Conservation (phyloP, 2,329 filamentous ascomycete genomes). For the Beauveria sp. region DNA sequence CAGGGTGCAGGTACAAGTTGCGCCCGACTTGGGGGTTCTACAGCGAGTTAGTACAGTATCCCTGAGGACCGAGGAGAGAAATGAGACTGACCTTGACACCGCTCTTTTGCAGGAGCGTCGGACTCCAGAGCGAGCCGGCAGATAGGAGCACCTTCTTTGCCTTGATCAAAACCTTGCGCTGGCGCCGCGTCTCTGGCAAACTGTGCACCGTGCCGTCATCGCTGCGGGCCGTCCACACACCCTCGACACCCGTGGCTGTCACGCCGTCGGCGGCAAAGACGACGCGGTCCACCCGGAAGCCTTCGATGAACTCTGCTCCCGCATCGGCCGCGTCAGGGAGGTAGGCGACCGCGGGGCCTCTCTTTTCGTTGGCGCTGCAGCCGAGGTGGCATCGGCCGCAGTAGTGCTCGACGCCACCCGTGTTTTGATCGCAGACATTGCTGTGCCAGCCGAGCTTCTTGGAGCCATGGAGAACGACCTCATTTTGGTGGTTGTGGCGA, state of each 20-base stretch:
- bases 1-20: slow-evolving; percentile 77
- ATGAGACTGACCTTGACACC: slow-evolving; percentile 52
- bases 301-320: slow-evolving; percentile 78
- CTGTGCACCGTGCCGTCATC: slow-evolving; percentile 49
- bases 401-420: slow-evolving; percentile 62
- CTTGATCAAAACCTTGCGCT: slow-evolving; percentile 60
- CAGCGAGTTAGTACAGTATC: slow-evolving; percentile 14
- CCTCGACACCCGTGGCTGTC: slow-evolving; percentile 62
- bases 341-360: slow-evolving; percentile 69
- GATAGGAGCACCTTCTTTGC: slow-evolving; percentile 78
- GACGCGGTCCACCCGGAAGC: slow-evolving; percentile 64
- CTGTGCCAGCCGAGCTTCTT: slow-evolving; percentile 65
- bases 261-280: slow-evolving; percentile 54
- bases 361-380: slow-evolving; percentile 63
- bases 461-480: slow-evolving; percentile 65
- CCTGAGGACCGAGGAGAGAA: no score
- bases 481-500: slow-evolving; percentile 66
- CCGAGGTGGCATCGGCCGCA: slow-evolving; percentile 60
- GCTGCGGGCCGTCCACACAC: slow-evolving; percentile 68
- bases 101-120: slow-evolving; percentile 67
- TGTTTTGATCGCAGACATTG: slow-evolving; percentile 70
- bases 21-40: slow-evolving; percentile 73
- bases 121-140: slow-evolving; percentile 68
- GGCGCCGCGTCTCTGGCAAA: slow-evolving; percentile 36
- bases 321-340: slow-evolving; percentile 70